phyloP scores from a whole-genome alignment of 352 stramenopile species.

The Globisporangium irregulare region DNA sequence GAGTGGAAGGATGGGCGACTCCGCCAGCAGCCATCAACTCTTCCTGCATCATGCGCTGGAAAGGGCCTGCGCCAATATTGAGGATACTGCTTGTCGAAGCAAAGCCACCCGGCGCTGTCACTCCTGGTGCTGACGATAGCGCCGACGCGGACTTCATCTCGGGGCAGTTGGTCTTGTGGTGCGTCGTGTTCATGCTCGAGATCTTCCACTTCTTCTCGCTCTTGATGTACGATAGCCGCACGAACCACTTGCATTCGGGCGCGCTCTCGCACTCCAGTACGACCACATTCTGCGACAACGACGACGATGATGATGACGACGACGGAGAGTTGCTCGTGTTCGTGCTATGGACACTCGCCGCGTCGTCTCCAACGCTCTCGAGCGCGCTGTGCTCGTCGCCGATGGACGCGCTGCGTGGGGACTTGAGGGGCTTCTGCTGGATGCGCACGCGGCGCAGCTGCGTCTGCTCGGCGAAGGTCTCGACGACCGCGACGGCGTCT shows the following conservation, averaged over 20 bases:
- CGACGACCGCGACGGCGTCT: slow-evolving; percentile 57
- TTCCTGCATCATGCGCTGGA: slow-evolving; percentile 37
- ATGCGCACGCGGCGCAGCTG: slow-evolving; percentile 54
- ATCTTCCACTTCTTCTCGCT: slow-evolving; percentile 73
- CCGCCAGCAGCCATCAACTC: slow-evolving; percentile 11
- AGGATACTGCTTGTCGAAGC: neutral
- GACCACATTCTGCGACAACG: slow-evolving; percentile 31
- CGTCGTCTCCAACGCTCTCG: neutral
- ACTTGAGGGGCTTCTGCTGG: slow-evolving; percentile 30
- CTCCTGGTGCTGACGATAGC: neutral
- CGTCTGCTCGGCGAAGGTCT: slow-evolving; percentile 51
- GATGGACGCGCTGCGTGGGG: slow-evolving; percentile 4
- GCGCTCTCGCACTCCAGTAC: slow-evolving; percentile 64
- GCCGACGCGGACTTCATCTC: slow-evolving; percentile 15
- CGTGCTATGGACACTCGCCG: neutral
- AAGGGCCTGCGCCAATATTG: slow-evolving; percentile 12
- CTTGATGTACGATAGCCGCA: slow-evolving; percentile 59
- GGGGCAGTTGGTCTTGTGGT: slow-evolving; percentile 60
- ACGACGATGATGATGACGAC: slow-evolving; percentile 12
- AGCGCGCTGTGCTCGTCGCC: slow-evolving; percentile 8
- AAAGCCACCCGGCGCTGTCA: neutral
- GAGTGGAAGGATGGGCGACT: slow-evolving; percentile 2
- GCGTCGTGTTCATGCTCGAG: slow-evolving; percentile 62
- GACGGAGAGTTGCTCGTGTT: neutral
- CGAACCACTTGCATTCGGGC: slow-evolving; percentile 74